Evolutionary conservation across 2,329 filamentous ascomycete genomes (phyloP), one percentile per base, ranked within the genome.

Genomic region (Sporothrix globosa): DNA sequence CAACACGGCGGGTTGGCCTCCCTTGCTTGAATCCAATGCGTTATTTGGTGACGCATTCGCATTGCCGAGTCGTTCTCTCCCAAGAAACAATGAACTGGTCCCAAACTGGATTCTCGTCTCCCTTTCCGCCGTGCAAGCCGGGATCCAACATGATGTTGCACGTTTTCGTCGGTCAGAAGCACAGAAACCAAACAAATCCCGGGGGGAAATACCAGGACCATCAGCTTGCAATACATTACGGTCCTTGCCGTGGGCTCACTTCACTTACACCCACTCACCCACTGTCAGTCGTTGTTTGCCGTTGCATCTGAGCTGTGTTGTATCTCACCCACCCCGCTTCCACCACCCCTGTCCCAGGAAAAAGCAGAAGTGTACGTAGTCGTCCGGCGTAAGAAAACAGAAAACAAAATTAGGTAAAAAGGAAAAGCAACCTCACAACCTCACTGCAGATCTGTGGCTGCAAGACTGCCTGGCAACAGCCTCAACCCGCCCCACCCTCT

Each of bases 401-500:
- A 63, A 7, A 46, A 27, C 7, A 24, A 24, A 46, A 63, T 27
- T n/a, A 63, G 4, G 13, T 14, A 63, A 63, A 17, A 46, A 24
- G 13, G 4, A 19, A 24, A 21, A 46, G 24, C 0, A 60, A 44
- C 10, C 21, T 3, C 19, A 63, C 17, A 44, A 46, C 21, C 46
- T 34, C 34, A 34, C 27, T 30, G 27, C 27, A 30, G 27, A n/a
- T n/a, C n/a, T n/a, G n/a, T n/a, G n/a, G n/a, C n/a, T n/a, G n/a
- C n/a, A n/a, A n/a, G n/a, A n/a, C n/a, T n/a, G 39, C 58, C 58
- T 46, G 58, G 39, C 58, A 63, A 63, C 58, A 63, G 58, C 58
- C 58, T 63, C 39, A 46, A 46, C 58, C 58, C 34, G 39, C 58
- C 39, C 39, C 41, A 17, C 39, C 39, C 41, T 30, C 41, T 7